Evolutionary conservation across 1,284 basidiomycete species (phyloP), one percentile per base, ranked within the genome.

Genomic region (Cystobasidium sp.): DNA sequence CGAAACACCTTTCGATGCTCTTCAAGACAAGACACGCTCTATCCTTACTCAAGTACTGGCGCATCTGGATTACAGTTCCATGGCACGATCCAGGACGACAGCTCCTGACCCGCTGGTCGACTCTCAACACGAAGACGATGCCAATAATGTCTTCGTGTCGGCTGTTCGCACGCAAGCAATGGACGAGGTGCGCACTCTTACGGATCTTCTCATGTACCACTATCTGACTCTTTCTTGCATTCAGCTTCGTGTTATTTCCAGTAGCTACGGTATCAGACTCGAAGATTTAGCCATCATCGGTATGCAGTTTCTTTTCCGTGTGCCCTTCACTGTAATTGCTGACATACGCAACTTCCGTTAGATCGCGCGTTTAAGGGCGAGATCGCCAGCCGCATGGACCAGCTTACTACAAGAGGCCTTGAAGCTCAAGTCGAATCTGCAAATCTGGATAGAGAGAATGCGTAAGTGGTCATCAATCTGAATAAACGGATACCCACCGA

Each of bases 361-460:
- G 64, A 66, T 31, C 47, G 64, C 8, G 64, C 64, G 16, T 66
- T 92, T 84, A 91, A 91, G 84, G 90, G 85, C 44, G 87, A 92
- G 77, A 91, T 92, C 76, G 69, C 70, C 7, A 84, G 86, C 31
- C 91, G 90, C 0, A 92, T 92, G 91, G 90, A 92, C 80, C 90
- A 90, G 79, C 84, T 92, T 66, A 92, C 90, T 3, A 91, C 90
- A 9, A 86, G 90, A 78, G 91, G 90, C 10, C 84, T 92, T 53
- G 89, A 92, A 80, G 89, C 90, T 6, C 90, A 92, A 81, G 90
- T 92, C 49, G 90, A 92, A 81, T 90, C 91, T 71, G 90, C 91
- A 24, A 74, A 74, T 39, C 39, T 74, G 55, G 72, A 69, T 51
- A 2, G 70, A 66, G 70, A 73, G 70, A 73, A 73, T 20, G 69